Evolutionary conservation across 1,284 basidiomycete genomes (phyloP).

Genomic region (Puccinia brachypodii): DNA sequence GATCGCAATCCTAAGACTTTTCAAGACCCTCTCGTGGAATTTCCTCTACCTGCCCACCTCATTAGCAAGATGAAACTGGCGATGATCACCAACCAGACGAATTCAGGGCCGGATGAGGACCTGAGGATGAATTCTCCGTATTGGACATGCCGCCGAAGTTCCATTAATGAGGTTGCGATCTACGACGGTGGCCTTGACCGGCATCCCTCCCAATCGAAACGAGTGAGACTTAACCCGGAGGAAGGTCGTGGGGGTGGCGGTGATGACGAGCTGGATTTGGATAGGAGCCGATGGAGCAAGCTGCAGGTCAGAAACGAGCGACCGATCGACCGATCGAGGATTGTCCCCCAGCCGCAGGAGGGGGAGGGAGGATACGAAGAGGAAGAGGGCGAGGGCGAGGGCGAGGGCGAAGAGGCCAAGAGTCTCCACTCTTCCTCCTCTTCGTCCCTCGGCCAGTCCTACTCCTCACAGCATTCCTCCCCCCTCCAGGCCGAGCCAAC

Average conservation of each 20-base stretch:
- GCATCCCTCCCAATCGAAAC: neutral
- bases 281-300: neutral
- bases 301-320: neutral
- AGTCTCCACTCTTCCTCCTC: slow-evolving; percentile 5
- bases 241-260: neutral
- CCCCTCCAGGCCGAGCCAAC: neutral
- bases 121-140: neutral
- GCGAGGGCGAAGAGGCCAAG: neutral
- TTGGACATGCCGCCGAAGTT: neutral
- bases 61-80: neutral
- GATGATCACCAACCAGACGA: slow-evolving; percentile 14
- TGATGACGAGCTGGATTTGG: too few species aligned
- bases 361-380: neutral
- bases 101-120: neutral
- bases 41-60: neutral
- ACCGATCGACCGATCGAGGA: neutral
- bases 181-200: neutral
- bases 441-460: neutral
- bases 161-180: neutral
- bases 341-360: neutral
- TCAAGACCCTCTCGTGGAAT: too few species aligned
- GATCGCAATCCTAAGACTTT: too few species aligned
- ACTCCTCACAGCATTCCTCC: slow-evolving; percentile 3
- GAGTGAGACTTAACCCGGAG: neutral
- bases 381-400: neutral